Evolutionary conservation across 2,329 filamentous ascomycete genomes (phyloP).

Genomic region (Cladosporium sp.): DNA sequence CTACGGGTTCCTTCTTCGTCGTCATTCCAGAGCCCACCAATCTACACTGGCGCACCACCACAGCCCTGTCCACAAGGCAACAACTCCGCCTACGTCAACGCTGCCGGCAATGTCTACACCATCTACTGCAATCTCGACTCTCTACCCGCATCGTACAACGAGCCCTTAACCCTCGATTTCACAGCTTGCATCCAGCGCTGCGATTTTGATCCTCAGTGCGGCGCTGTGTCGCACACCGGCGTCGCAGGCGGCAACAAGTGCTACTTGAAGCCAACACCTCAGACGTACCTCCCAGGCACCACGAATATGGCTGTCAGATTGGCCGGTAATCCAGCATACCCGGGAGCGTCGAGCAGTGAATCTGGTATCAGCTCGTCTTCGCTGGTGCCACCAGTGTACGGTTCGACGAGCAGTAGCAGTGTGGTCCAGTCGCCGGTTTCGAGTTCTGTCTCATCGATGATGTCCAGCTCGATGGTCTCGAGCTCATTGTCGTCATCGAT

Average conservation of each 20-base stretch:
- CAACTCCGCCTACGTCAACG: constrained; percentile 17
- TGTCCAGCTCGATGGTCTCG: not conserved
- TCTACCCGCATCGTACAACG: not conserved
- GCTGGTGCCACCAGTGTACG: not conserved
- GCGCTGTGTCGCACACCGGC: not conserved
- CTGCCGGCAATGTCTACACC: constrained; percentile 20
- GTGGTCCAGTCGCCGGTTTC: not conserved
- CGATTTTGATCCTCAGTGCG: constrained; percentile 14
- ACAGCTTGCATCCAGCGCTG: constrained; percentile 11
- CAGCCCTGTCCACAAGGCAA: constrained; percentile 22
- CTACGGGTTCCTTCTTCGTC: constrained; percentile 2
- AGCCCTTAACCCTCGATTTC: not conserved
- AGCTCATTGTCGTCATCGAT: not conserved
- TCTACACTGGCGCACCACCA: not conserved
- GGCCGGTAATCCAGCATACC: not conserved
- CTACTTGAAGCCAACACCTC: constrained; percentile 13
- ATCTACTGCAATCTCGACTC: constrained; percentile 20
- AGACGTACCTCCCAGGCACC: not conserved
- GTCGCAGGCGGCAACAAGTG: not conserved
- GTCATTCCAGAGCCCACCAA: constrained; percentile 2
- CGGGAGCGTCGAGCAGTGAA: not conserved
- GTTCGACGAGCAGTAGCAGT: not conserved
- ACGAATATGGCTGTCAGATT: not conserved
- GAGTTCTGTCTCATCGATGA: not conserved
- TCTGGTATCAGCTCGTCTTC: not conserved